These are phyloP conservation scores for Gautieria morchelliformis DNA, from an alignment of 768 basidiomycete genomes.

Conservation along the genomic window DNA sequence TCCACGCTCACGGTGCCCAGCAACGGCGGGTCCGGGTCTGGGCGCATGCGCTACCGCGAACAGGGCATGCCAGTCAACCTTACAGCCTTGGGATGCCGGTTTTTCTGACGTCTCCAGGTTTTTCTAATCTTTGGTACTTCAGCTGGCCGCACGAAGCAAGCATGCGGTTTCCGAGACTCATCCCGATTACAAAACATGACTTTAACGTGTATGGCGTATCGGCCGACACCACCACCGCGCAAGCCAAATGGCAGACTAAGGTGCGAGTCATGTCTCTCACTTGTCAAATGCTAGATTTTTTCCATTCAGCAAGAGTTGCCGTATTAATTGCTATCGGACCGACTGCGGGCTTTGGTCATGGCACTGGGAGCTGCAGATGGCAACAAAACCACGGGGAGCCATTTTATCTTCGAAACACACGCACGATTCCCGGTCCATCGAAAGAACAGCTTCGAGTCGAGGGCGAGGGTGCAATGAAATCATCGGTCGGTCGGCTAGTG, in stretches of 20 bases:
- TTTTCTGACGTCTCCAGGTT: background rate
- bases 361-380: conserved; percentile 74
- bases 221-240: conserved; percentile 63
- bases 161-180: conserved; percentile 89
- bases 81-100: background rate
- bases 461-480: conserved; percentile 22
- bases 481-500: conserved; percentile 40
- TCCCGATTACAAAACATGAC: conserved; percentile 53
- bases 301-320: conserved; percentile 63
- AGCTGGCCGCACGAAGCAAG: conserved; percentile 90
- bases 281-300: background rate
- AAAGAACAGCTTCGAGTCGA: conserved; percentile 24
- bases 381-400: conserved; percentile 81
- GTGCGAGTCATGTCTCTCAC: conserved; percentile 26
- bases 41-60: too few relatives aligned
- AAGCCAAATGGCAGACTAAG: conserved; percentile 82
- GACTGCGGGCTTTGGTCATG: conserved; percentile 58
- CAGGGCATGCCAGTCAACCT: conserved; percentile 52
- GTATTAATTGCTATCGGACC: conserved; percentile 83
- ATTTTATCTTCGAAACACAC: conserved; percentile 80
- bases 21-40: too few relatives aligned
- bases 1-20: too few relatives aligned
- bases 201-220: conserved; percentile 82
- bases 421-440: conserved; percentile 37
- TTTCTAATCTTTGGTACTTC: conserved; percentile 4